Base-by-base conservation (phyloP, 441 rosid genomes). In the Gossypium gossypioides region DNA sequence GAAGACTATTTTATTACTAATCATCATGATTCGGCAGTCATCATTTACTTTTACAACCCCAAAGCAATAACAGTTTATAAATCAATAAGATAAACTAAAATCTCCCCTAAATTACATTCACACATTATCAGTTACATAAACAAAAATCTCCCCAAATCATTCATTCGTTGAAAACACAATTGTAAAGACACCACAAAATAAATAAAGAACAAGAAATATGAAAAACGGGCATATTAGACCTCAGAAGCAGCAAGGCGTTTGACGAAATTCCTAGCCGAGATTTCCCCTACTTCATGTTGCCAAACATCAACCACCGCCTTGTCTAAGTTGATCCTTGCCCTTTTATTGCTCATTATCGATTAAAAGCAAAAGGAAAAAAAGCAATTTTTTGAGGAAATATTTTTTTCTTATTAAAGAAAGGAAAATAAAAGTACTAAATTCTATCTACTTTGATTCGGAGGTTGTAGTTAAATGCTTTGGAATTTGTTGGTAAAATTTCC, bases 221-320 rank as follows among this genome's bases (percentile, higher is more conserved):
- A 44, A 2, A 40, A 15, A 75, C 3, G 27, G 69, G 62, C 13
- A 63, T 34, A 10, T 27, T 5, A 37, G 22, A 94, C 99, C 99
- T 92, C 81, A 1, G 97, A 92, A 63, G 86, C 97, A 46, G 83
- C 84, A 79, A 87, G 86, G 4, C 97, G 91, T 78, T 78, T 83
- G 2, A 82, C 84, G 88, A 94, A 94, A 63, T 65, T 79, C 34
- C 91, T 84, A 37, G 88, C 57, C 56, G 94, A 86, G 72, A 94
- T 86, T 6, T 81, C 86, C 65, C 97, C 97, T 79, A 94, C 81
- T 80, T 91, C 92, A 24, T 96, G 89, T 54, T 78, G 82, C 84
- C 90, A 76, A 48, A 95, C 86, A 80, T 88, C 89, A 25, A 86
- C 80, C 29, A 88, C 87, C 29, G 97, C 76, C 65, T 80, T 78